Evolutionary conservation across 495 filamentous ascomycete genomes (phyloP), one percentile per base, ranked within the genome.

Genomic region (Astrothelium subdiscretum): DNA sequence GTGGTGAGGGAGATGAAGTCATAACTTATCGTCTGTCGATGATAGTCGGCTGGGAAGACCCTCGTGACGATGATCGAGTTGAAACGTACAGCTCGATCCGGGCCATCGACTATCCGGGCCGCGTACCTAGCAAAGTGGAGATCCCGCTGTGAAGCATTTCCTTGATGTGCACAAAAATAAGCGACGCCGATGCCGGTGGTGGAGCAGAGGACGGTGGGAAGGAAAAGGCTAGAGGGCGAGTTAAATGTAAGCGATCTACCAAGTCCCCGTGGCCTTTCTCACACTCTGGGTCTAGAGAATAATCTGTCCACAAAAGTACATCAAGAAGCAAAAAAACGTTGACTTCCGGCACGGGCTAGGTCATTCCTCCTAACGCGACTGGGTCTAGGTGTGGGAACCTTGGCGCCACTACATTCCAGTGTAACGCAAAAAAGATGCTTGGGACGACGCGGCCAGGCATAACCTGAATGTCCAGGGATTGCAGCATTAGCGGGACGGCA

Each of bases 101-200:
- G 48, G 22, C 48, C 48, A 54, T 26, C 48, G 29, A 15, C 48
- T 54, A 54, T 24, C 48, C 48, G 48, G 24, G 12, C 48, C 48
- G 48, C 48, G 43, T 48, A n/a, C n/a, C n/a, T n/a, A n/a, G n/a
- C n/a, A 54, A 54, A 54, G 48, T 54, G 48, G 48, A 54, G 48
- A 54, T 54, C 48, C 48, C 48, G 48, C 48, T 29, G 43, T 48
- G 43, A 48, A 15, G n/a, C 12, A 18, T 15, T 18, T 6, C 6
- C 12, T 48, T 18, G 12, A 5, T 8, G 24, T 20, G 24, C 20
- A 54, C 48, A 54, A 54, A 29, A 29, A 20, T 20, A 54, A 29
- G 48, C 12, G 48, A 29, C 0, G 24, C 48, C 48, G 48, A 29
- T 54, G 29, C 48, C 48, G 24, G 15, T 15, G 35, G 35, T 38